These are phyloP conservation scores for Malassezia caprae DNA, from an alignment of 1,284 basidiomycete genomes.

Conservation along the genomic window DNA sequence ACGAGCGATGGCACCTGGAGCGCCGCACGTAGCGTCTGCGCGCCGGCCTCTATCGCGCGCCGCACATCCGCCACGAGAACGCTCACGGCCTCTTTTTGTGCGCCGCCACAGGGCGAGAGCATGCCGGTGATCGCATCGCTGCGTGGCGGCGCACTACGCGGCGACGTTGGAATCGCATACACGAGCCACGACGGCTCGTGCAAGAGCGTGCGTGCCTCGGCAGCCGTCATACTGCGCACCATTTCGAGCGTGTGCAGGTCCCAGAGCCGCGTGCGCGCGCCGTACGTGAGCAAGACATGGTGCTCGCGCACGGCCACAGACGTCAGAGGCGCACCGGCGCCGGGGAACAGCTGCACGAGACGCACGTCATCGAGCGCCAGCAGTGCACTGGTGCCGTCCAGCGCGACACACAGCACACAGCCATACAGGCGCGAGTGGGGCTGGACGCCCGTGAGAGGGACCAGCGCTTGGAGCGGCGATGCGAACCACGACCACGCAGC, in stretches of 20 bases:
- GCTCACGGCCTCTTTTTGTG: slow-evolving; percentile 17
- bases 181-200: slow-evolving; percentile 45
- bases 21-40: slow-evolving; percentile 16
- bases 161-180: slow-evolving; percentile 21
- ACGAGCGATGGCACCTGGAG: slow-evolving; percentile 3
- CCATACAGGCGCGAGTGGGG: slow-evolving; percentile 59
- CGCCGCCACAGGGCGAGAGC: slow-evolving; percentile 25
- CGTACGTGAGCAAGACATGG: slow-evolving; percentile 68
- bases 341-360: slow-evolving; percentile 69
- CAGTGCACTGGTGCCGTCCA: slow-evolving; percentile 71
- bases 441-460: slow-evolving; percentile 54
- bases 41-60: slow-evolving; percentile 35
- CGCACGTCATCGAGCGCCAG: slow-evolving; percentile 60
- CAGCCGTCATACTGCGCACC: slow-evolving; percentile 65
- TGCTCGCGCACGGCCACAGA: slow-evolving; percentile 60
- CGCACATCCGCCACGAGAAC: slow-evolving; percentile 35
- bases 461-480: slow-evolving; percentile 56
- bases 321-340: slow-evolving; percentile 55
- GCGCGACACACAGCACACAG: slow-evolving; percentile 63
- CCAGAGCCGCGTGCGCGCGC: slow-evolving; percentile 73
- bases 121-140: slow-evolving; percentile 24
- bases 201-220: slow-evolving; percentile 67
- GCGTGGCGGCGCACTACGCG: slow-evolving; percentile 17
- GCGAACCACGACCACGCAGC: slow-evolving; percentile 64
- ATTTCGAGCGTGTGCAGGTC: slow-evolving; percentile 75